phyloP scores from a whole-genome alignment of 2,329 filamentous ascomycete genomes.

The Sarocladium kiliense region DNA sequence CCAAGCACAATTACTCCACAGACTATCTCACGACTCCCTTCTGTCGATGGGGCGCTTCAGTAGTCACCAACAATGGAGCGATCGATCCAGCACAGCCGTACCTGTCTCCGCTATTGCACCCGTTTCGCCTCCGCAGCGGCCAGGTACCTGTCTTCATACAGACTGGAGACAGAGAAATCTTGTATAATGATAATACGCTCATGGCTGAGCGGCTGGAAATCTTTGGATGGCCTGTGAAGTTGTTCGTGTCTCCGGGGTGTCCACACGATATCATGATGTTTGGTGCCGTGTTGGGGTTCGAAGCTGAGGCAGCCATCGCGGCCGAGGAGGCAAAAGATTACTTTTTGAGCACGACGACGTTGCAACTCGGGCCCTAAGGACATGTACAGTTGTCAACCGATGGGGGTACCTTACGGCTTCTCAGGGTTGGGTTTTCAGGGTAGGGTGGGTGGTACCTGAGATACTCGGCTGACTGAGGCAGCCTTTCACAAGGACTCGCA shows the following conservation, averaged over 20 bases:
- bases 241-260: conserved; percentile 13
- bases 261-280: conserved; percentile 18
- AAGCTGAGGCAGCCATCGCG: conserved; percentile 12
- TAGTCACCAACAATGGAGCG: conserved; percentile 11
- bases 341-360: neutral
- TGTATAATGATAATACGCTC: conserved; percentile 16
- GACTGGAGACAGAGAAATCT: conserved; percentile 16
- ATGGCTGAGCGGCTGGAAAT: conserved; percentile 12
- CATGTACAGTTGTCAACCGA: no score
- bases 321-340: conserved; percentile 12
- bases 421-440: no score
- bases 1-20: conserved; percentile 12
- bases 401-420: no score
- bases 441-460: no score
- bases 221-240: conserved; percentile 15
- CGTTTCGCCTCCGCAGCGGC: conserved; percentile 10
- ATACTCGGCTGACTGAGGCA: no score
- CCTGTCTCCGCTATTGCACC: conserved; percentile 13
- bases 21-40: conserved; percentile 18
- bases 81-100: conserved; percentile 11
- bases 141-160: conserved; percentile 19
- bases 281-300: conserved; percentile 17
- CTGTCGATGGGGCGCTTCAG: conserved; percentile 14
- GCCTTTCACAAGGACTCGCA: no score
- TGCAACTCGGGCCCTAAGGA: neutral